phyloP scores from a whole-genome alignment of 768 basidiomycete genomes.

The Suillus subaureus region DNA sequence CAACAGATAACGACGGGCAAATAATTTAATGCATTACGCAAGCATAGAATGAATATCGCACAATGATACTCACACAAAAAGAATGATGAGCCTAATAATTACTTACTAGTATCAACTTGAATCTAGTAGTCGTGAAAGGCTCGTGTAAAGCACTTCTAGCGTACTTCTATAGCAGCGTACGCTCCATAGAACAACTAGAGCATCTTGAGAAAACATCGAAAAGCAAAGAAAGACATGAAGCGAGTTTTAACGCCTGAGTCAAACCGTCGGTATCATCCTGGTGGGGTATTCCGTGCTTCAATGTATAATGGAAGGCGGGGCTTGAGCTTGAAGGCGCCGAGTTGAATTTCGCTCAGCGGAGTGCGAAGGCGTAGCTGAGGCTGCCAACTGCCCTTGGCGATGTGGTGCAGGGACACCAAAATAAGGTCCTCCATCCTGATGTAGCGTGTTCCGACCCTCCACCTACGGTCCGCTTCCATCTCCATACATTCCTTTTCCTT shows the following conservation, averaged over 20 bases:
- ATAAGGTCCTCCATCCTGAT: constrained; percentile 69
- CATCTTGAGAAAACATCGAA: neutral
- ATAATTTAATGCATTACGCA: neutral
- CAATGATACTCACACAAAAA: neutral
- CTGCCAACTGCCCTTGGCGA: constrained; percentile 83
- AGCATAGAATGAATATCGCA: neutral
- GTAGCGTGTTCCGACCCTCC: constrained; percentile 58
- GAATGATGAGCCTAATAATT: neutral
- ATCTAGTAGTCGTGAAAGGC: neutral
- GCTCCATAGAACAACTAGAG: neutral
- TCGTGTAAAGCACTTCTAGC: neutral
- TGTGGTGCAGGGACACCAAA: constrained; percentile 80
- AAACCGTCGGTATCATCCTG: neutral
- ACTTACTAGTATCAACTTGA: neutral
- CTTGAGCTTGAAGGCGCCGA: neutral
- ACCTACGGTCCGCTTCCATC: constrained; percentile 59
- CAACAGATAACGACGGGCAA: neutral
- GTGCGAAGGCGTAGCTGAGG: constrained; percentile 63
- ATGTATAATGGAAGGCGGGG: too few species aligned
- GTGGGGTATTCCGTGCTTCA: neutral
- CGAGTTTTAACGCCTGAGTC: neutral
- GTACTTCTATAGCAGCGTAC: too few species aligned
- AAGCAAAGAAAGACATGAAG: neutral
- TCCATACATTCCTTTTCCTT: constrained; percentile 55
- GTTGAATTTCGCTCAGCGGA: neutral